phyloP scores from a whole-genome alignment of 768 basidiomycete genomes.

The Macrocybe gigantea region DNA sequence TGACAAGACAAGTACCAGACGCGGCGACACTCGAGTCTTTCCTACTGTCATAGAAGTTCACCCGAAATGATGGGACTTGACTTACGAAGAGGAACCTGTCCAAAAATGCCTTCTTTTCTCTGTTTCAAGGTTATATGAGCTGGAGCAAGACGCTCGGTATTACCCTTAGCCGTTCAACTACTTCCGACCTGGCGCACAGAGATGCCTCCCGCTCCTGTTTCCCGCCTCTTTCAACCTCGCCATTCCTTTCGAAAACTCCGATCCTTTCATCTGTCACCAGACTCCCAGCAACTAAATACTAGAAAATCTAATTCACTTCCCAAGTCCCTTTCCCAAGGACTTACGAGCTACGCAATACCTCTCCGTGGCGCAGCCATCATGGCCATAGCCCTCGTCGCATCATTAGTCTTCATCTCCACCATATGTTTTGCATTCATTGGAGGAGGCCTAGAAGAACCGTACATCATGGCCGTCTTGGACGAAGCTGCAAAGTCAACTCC shows the following conservation, averaged over 20 bases:
- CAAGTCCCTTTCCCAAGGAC: no score
- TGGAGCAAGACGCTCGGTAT: no score
- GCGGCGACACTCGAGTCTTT: no score
- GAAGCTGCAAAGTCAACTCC: conserved; percentile 33
- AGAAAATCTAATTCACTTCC: no score
- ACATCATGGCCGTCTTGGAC: conserved; percentile 34
- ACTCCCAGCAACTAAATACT: no score
- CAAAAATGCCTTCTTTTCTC: no score
- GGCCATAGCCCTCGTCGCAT: conserved; percentile 34
- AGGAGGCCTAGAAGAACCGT: conserved; percentile 31
- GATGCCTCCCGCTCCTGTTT: conserved; percentile 23
- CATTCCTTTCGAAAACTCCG: conserved; percentile 34
- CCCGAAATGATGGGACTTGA: no score
- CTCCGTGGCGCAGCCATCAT: conserved; percentile 24
- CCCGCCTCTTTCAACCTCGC: conserved; percentile 22
- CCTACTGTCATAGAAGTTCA: no score
- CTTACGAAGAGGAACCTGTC: no score
- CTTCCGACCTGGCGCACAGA: background rate
- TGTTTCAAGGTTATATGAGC: no score
- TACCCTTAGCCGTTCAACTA: no score
- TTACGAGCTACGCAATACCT: conserved; percentile 16
- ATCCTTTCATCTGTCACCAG: conserved; percentile 36
- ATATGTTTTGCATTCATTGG: conserved; percentile 47
- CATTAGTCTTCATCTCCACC: conserved; percentile 40
- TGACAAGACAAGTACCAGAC: no score